Evolutionary conservation across 352 stramenopile genomes (phyloP).

Genomic region (Phytophthora colocasiae): DNA sequence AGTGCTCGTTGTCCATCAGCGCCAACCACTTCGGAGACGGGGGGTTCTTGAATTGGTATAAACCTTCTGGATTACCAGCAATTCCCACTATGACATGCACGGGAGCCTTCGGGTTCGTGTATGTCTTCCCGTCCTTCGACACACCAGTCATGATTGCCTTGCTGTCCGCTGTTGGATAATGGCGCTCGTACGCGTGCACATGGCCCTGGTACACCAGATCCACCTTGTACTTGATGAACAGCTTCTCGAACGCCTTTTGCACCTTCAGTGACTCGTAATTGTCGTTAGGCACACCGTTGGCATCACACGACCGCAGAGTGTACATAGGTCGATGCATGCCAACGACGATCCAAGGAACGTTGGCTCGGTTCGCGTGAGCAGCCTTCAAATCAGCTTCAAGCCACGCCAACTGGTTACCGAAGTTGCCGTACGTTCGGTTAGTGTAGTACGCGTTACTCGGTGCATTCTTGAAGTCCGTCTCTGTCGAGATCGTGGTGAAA

Average conservation of each 20-base stretch:
- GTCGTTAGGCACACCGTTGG: constrained; percentile 16
- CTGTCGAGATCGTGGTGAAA: constrained; percentile 71
- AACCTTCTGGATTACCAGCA: constrained; percentile 36
- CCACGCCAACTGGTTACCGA: constrained; percentile 35
- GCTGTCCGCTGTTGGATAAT: constrained; percentile 23
- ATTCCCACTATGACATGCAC: constrained; percentile 44
- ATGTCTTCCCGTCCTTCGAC: background rate
- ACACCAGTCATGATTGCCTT: background rate
- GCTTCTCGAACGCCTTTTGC: constrained; percentile 52
- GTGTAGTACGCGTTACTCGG: constrained; percentile 2
- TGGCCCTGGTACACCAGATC: constrained; percentile 47
- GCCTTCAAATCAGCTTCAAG: constrained; percentile 52
- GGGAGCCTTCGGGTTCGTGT: constrained; percentile 11
- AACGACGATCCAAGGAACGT: constrained; percentile 50
- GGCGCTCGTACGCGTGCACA: constrained; percentile 55
- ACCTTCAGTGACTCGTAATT: constrained; percentile 29
- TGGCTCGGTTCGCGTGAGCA: constrained; percentile 44
- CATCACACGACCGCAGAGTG: constrained; percentile 32
- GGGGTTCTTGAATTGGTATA: constrained; percentile 26
- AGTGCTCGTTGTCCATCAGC: constrained; percentile 37
- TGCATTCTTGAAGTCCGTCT: constrained; percentile 49
- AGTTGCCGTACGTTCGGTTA: constrained; percentile 28
- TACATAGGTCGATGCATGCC: constrained; percentile 28
- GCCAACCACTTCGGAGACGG: constrained; percentile 37
- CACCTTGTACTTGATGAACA: constrained; percentile 59